These are phyloP conservation scores for Capsella rubella DNA, from an alignment of 441 rosid species.

Conservation along the genomic window DNA sequence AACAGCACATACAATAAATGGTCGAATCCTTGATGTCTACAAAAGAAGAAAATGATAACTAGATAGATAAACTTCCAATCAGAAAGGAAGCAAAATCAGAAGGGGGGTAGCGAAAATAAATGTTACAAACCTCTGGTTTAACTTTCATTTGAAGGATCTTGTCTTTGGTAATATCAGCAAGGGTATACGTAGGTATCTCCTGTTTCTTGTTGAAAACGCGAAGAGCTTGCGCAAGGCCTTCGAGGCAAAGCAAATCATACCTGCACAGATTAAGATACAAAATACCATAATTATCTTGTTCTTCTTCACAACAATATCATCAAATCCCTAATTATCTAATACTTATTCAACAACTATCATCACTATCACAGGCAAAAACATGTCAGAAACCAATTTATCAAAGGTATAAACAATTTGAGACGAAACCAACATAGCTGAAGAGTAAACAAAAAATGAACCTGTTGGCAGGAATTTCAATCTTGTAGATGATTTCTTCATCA, in stretches of 20 bases:
- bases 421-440: not conserved
- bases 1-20: slow-evolving; percentile 84
- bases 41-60: slow-evolving; percentile 9
- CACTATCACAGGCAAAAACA: not conserved
- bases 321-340: not conserved
- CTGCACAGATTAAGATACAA: slow-evolving; percentile 47
- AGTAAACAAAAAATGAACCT: slow-evolving; percentile 49
- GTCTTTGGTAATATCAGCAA: slow-evolving; percentile 57
- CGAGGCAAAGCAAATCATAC: slow-evolving; percentile 95
- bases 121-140: slow-evolving; percentile 67
- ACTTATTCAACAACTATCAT: not conserved
- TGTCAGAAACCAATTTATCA: not conserved
- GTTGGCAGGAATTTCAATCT: slow-evolving; percentile 91
- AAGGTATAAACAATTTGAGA: not conserved
- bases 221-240: slow-evolving; percentile 94
- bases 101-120: not conserved
- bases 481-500: slow-evolving; percentile 80
- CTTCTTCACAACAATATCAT: not conserved
- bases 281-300: not conserved
- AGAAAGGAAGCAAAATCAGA: slow-evolving; percentile 7
- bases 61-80: not conserved
- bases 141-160: slow-evolving; percentile 76
- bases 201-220: slow-evolving; percentile 78
- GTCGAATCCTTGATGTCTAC: slow-evolving; percentile 82
- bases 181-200: slow-evolving; percentile 58